Base-by-base conservation (phyloP, 2,329 filamentous ascomycete genomes). In the Zopfia rhizophila region DNA sequence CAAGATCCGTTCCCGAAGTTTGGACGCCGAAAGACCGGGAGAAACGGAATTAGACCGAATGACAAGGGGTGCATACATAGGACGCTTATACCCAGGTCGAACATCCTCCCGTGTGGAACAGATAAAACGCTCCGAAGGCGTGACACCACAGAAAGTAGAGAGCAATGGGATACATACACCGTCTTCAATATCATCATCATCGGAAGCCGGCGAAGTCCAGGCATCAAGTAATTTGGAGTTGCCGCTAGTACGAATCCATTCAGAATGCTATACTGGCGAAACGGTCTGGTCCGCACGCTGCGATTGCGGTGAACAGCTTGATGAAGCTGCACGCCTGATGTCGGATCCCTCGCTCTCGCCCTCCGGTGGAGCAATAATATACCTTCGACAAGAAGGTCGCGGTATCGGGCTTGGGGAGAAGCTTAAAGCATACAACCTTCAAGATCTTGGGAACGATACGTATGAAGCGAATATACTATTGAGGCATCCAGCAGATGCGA, bases 271-370 rank as follows among this genome's bases (percentile, higher is more conserved):
- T 73, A 99, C 94, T 0, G 94, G 94, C 48, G 94, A 99, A 78
- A 99, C 94, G 1, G 94, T 95, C 1, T 97, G 94, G 94, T 97
- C 92, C 6, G 93, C 94, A 24, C 86, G 94, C 19, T 99, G 94
- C 75, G 94, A 99, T 75, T 99, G 94, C 70, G 94, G 94, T 45
- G 94, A 99, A 75, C 94, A 99, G 71, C 82, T 99, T 2, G 94
- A 99, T 70, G 94, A 99, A 76, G 94, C 94, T 1, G 94, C 93
- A 1, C 83, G 94, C 18, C 77, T 99, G 2, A 99, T 99, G 94
- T 88, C 89, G 12, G 77, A 91, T 19, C 86, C 79, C 0, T 36
- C 79, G 59, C 68, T 78, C 40, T 82, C 78, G 2, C 77, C 79
- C 1, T 75, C 79, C 0, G 92, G 92, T 12, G 94, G 94, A 23